phyloP scores from a whole-genome alignment of 768 basidiomycete genomes.

The Crucibulum laeve region DNA sequence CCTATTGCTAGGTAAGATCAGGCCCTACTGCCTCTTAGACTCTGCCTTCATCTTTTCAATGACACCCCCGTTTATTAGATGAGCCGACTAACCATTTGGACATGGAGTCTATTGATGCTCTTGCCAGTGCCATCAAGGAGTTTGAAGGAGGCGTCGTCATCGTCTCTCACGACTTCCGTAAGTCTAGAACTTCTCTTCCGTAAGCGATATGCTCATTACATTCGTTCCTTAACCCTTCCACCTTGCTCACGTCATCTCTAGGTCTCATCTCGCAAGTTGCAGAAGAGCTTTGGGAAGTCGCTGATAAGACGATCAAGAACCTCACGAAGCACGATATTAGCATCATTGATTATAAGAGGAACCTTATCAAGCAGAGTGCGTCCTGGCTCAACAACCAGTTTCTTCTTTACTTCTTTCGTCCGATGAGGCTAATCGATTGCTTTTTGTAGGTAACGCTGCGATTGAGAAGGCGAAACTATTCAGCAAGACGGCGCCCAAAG shows the following conservation, averaged over 20 bases:
- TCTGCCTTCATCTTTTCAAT: constrained; percentile 3
- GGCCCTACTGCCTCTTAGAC: constrained; percentile 10
- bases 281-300: constrained; percentile 99
- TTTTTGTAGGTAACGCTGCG: constrained; percentile 61
- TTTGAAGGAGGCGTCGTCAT: constrained; percentile 98
- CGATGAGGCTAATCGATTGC: background rate
- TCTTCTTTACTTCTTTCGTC: constrained; percentile 6
- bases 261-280: constrained; percentile 97
- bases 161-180: constrained; percentile 99
- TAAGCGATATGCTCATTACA: background rate
- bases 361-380: constrained; percentile 76
- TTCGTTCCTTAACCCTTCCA: constrained; percentile 1
- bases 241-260: constrained; percentile 20
- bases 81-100: constrained; percentile 98
- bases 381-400: too few species aligned
- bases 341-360: constrained; percentile 92
- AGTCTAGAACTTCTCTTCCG: too few species aligned
- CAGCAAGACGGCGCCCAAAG: constrained; percentile 74
- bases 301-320: constrained; percentile 89
- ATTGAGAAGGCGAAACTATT: constrained; percentile 94
- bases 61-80: constrained; percentile 38
- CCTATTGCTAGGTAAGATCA: constrained; percentile 75
- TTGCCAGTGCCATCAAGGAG: constrained; percentile 92
- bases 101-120: constrained; percentile 96
- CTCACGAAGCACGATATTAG: constrained; percentile 87